Evolutionary conservation across 176 grass and related monocot genomes (phyloP).

Genomic region (Triticum aestivum): DNA sequence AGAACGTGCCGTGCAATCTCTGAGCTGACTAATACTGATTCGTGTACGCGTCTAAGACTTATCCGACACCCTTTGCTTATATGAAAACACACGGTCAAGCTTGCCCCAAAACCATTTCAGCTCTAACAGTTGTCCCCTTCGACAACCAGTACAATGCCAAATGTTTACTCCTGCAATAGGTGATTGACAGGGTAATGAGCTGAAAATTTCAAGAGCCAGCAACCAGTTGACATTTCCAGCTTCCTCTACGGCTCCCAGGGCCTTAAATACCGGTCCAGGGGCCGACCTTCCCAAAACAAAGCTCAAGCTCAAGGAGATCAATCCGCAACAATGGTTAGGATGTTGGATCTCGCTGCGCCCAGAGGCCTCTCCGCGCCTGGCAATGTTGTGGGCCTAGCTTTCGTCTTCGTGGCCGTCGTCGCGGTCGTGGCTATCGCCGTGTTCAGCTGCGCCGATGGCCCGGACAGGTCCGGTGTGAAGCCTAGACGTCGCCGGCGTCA

Average conservation of each 20-base stretch:
- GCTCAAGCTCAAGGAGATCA: neutral
- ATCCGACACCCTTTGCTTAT: neutral
- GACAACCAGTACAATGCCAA: neutral
- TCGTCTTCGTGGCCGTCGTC: neutral
- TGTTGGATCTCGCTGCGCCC: neutral
- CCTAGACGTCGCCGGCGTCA: neutral
- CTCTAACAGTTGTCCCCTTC: neutral
- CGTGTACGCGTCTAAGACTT: neutral
- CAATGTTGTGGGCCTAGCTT: neutral
- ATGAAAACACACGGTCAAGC: neutral
- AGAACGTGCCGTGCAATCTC: neutral
- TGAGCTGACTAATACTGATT: neutral
- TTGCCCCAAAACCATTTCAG: neutral
- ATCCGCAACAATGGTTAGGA: neutral
- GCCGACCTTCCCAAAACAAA: neutral
- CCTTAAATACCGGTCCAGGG: neutral
- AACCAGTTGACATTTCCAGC: neutral
- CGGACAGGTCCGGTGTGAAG: neutral
- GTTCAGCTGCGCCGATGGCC: neutral
- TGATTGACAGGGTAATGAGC: neutral
- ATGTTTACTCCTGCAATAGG: too few relatives aligned
- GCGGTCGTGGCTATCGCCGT: neutral
- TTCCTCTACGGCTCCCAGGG: neutral
- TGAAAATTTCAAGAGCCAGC: neutral
- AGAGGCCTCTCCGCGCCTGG: neutral